Base-by-base conservation (phyloP, 2,329 filamentous ascomycete genomes). In the Fusarium sp. region DNA sequence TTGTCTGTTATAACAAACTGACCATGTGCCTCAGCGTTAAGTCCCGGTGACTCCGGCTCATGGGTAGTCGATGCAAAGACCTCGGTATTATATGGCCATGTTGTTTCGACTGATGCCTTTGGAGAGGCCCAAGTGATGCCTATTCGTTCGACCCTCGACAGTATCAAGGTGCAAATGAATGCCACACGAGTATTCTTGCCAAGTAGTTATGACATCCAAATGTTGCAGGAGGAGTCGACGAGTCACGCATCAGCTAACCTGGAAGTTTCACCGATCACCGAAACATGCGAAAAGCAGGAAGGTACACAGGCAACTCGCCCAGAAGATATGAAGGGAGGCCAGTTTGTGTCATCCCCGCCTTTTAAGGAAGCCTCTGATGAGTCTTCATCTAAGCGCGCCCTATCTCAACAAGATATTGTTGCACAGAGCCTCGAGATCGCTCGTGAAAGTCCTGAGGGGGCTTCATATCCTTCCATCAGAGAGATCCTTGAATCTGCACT, bases 401-500 rank as follows among this genome's bases (percentile, higher is more conserved):
- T 22, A 45, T 68, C 73, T 71, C 58, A 59, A 63, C 79, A 82
- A 45, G 15, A 51, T 66, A 82, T 82, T 59, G 89, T 94, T 63
- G 85, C 89, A 70, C 87, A 91, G 80, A 93, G 93, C 26, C 87
- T 97, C 57, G 91, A 95, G 78, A 89, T 93, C 64, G 94, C 93
- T 15, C 90, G 94, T 72, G 93, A 95, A 80, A 92, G 87, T 79
- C 89, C 91, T 67, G 90, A 92, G 67, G 92, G 90, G 63, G 84
- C 85, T 20, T 84, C 90, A 54, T 90, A 95, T 78, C 86, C 90
- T 13, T 85, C 85, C 52, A 88, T 95, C 65, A 87, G 85, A 78
- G 84, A 85, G 69, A 90, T 92, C 63, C 90, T 97, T 42, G 91
- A 95, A 79, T 81, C 81, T 56, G 91, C 89, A 31, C 84, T 94